These are phyloP conservation scores for Ophiorrhiza pumila DNA, from an alignment of 257 asterid species.

Conservation along the genomic window DNA sequence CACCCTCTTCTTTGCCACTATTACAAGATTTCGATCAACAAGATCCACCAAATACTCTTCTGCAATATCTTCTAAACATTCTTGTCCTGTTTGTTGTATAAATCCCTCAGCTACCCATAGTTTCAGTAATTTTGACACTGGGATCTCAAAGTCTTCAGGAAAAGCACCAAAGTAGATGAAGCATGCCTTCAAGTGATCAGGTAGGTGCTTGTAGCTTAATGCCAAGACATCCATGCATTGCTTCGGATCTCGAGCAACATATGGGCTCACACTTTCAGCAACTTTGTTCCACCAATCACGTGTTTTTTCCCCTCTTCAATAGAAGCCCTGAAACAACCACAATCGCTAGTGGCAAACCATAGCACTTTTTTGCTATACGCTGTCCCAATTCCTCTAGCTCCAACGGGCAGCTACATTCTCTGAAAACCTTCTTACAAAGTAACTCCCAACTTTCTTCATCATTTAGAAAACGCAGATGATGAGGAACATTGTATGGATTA, in stretches of 20 bases:
- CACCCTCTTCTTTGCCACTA: slow-evolving; percentile 7
- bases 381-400: slow-evolving; percentile 10
- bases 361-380: background rate
- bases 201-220: slow-evolving; percentile 17
- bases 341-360: slow-evolving; percentile 5
- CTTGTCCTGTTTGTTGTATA: slow-evolving; percentile 3
- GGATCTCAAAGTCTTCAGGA: slow-evolving; percentile 16
- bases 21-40: slow-evolving; percentile 16
- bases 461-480: slow-evolving; percentile 6
- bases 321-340: slow-evolving; percentile 15
- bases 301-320: background rate
- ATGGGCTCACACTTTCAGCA: background rate
- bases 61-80: slow-evolving; percentile 16
- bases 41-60: slow-evolving; percentile 22
- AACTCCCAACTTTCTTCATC: slow-evolving; percentile 15
- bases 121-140: slow-evolving; percentile 5
- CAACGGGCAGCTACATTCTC: background rate
- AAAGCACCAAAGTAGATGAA: slow-evolving; percentile 16
- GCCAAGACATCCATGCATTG: slow-evolving; percentile 7
- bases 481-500: slow-evolving; percentile 2
- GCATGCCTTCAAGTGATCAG: slow-evolving; percentile 18
- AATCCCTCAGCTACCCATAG: slow-evolving; percentile 23
- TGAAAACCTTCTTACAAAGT: slow-evolving; percentile 15
- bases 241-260: background rate
- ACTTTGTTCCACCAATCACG: slow-evolving; percentile 7